phyloP scores from a whole-genome alignment of 1,284 basidiomycete genomes.

The Fomitopsis betulina region DNA sequence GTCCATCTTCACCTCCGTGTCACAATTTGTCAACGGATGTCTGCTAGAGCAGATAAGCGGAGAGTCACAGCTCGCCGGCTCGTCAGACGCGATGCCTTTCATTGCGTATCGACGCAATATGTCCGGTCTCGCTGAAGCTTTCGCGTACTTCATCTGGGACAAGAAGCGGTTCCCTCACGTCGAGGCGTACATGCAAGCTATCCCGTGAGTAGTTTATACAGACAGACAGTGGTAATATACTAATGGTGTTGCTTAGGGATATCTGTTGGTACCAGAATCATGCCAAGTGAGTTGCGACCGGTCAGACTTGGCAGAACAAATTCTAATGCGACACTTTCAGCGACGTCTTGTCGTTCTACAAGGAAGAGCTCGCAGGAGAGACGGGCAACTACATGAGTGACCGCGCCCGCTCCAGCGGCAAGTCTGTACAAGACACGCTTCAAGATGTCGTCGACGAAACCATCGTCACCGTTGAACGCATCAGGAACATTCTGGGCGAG shows the following conservation, averaged over 20 bases:
- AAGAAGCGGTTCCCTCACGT: conserved; percentile 12
- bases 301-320: no score
- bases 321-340: neutral
- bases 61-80: neutral
- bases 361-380: no score
- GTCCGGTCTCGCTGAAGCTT: conserved; percentile 12
- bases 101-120: conserved; percentile 8
- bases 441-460: conserved; percentile 9
- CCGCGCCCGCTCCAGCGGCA: conserved; percentile 5
- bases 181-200: conserved; percentile 8
- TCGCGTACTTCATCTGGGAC: conserved; percentile 15
- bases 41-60: conserved; percentile 11
- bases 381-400: conserved; percentile 1
- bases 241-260: no score
- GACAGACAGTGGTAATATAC: no score
- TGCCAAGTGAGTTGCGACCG: neutral
- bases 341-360: conserved; percentile 5
- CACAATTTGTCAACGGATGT: conserved; percentile 11
- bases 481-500: conserved; percentile 6
- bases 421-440: neutral
- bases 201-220: conserved; percentile 15
- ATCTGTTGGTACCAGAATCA: neutral
- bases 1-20: conserved; percentile 9
- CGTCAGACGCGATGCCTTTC: conserved; percentile 3
- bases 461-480: conserved; percentile 5